Evolutionary conservation across 345 rosid species (phyloP).

Genomic region (Sisymbrium altissimum): DNA sequence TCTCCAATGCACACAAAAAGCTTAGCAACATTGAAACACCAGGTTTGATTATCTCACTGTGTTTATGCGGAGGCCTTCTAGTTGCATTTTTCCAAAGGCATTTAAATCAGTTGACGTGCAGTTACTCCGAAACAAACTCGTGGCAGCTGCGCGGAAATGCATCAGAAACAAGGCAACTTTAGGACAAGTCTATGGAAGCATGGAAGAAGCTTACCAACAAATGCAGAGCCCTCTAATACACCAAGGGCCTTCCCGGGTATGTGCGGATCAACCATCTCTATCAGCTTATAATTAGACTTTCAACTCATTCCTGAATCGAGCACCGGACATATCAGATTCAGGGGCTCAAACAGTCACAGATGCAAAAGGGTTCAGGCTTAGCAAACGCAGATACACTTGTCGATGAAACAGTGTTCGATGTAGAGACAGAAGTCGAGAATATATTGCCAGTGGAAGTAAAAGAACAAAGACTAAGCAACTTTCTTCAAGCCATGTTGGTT

Average conservation of each 20-base stretch:
- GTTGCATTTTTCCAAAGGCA: background rate
- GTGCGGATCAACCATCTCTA: background rate
- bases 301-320: background rate
- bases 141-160: constrained; percentile 59
- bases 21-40: constrained; percentile 77
- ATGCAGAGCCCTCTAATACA: constrained; percentile 68
- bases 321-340: constrained; percentile 24
- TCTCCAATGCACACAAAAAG: constrained; percentile 90
- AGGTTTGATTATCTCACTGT: constrained; percentile 38
- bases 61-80: background rate
- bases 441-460: constrained; percentile 88
- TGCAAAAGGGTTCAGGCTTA: constrained; percentile 51
- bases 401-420: constrained; percentile 64
- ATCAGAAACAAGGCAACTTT: constrained; percentile 53
- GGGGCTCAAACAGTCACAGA: constrained; percentile 67
- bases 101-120: constrained; percentile 25
- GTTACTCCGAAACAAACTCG: constrained; percentile 66
- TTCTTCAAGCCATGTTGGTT: constrained; percentile 83
- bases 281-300: background rate
- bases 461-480: constrained; percentile 90
- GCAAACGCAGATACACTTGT: constrained; percentile 52
- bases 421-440: constrained; percentile 83
- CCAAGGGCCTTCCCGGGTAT: constrained; percentile 62
- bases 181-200: constrained; percentile 63
- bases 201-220: constrained; percentile 74